Base-by-base conservation (phyloP, 345 rosid genomes). In the Gynandropsis gynandra region DNA sequence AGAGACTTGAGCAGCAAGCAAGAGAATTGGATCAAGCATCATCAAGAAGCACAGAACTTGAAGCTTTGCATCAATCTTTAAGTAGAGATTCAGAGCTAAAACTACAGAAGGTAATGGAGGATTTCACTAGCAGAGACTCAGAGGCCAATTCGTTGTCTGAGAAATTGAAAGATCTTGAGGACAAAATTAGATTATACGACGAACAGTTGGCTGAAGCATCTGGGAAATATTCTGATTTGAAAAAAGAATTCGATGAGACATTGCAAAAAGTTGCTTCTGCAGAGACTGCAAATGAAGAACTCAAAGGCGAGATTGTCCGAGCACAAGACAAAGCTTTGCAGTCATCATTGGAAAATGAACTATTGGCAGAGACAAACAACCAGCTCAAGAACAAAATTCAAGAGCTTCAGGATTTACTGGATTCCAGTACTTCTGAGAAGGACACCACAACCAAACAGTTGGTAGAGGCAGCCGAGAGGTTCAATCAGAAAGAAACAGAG, bases 311-410 rank as follows among this genome's bases (percentile, higher is more conserved):
- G 69, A 66, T 80, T 12, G 46, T 34, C 39, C 85, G 78, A 75
- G 79, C 73, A 49, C 81, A 81, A 66, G 73, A 65, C 44, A 83
- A 71, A 68, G 78, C 70, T 44, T 67, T 78, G 36, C 82, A 72
- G 63, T 69, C 89, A 37, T 56, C 45, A 32, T 78, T 83, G 15
- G 92, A 93, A 34, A 83, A 72, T 55, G 81, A 80, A 58, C 74
- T 83, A 19, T 66, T 88, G 45, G 80, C 71, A 16, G 87, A 76
- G 76, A 78, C 92, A 39, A 93, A 83, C 71, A 72, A 64, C 59
- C 92, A 88, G 60, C 95, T 88, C n/a, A 83, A 83, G 64, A 64
- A 51, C 52, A 79, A 74, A 72, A 69, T 85, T 16, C 80, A 78
- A 42, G 97, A 88, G 61, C 90, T 88, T 56, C 77, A 88, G 54